phyloP scores from a whole-genome alignment of 805 yeast genomes.

The Lipomyces kockii region DNA sequence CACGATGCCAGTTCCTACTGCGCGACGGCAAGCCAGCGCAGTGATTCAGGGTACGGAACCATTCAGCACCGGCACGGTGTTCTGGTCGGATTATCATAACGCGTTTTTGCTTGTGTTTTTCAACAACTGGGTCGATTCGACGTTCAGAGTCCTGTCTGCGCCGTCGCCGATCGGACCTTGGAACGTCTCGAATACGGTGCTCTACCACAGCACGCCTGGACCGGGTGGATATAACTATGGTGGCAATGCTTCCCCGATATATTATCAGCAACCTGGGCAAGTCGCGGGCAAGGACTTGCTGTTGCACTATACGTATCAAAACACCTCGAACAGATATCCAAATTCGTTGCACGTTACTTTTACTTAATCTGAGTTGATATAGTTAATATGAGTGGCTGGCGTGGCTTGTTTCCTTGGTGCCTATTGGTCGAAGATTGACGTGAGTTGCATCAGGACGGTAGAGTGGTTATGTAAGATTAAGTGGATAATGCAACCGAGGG shows the following conservation, averaged over 20 bases:
- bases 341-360: neutral
- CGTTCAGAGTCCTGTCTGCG: slow-evolving; percentile 3
- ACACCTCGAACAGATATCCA: slow-evolving; percentile 11
- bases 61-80: slow-evolving; percentile 22
- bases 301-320: slow-evolving; percentile 21
- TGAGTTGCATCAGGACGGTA: neutral
- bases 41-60: slow-evolving; percentile 16
- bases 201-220: slow-evolving; percentile 13
- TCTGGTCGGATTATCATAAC: slow-evolving; percentile 22
- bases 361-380: neutral
- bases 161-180: slow-evolving; percentile 21
- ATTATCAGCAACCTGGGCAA: slow-evolving; percentile 10
- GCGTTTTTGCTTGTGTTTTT: slow-evolving; percentile 15
- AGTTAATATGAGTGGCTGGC: too few species aligned
- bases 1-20: slow-evolving; percentile 18
- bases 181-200: slow-evolving; percentile 5
- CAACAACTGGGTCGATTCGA: slow-evolving; percentile 21
- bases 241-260: slow-evolving; percentile 11
- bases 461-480: too few species aligned
- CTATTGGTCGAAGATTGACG: too few species aligned
- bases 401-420: neutral
- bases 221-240: slow-evolving; percentile 21
- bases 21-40: slow-evolving; percentile 15
- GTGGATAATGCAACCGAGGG: neutral
- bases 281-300: slow-evolving; percentile 13